These are phyloP conservation scores for Amesomyces nigricolor DNA, from an alignment of 2,329 filamentous ascomycete genomes.

Conservation along the genomic window DNA sequence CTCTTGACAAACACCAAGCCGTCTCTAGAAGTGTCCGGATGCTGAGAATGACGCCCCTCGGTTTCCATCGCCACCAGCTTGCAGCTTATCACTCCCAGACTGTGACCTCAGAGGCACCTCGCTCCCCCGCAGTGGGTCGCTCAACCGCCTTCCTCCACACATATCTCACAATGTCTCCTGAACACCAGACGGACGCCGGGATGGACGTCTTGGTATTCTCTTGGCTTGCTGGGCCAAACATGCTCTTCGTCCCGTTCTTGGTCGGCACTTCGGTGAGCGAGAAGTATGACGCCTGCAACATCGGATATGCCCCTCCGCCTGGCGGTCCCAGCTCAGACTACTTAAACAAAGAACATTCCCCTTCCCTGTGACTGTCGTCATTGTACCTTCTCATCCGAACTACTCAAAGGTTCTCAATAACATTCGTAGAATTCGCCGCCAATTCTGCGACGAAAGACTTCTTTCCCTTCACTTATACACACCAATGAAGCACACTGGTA, in stretches of 20 bases:
- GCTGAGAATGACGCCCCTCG: conserved; percentile 19
- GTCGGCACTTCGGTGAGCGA: conserved; percentile 18
- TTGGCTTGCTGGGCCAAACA: conserved; percentile 17
- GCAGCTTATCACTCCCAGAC: conserved; percentile 16
- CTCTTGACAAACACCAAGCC: conserved; percentile 4
- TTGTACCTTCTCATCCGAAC: not conserved
- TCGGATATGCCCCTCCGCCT: not conserved
- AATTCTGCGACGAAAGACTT: conserved; percentile 7
- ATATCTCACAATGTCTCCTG: conserved; percentile 4
- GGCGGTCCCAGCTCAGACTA: not conserved
- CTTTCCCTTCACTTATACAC: not conserved
- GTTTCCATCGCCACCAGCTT: conserved; percentile 18
- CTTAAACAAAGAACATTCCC: conserved; percentile 14
- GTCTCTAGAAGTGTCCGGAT: not conserved
- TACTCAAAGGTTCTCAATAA: not conserved
- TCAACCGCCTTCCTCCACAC: conserved; percentile 11
- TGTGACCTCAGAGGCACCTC: conserved; percentile 5
- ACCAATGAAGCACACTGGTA: conserved; percentile 19
- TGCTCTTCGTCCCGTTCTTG: not conserved
- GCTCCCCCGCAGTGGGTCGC: conserved; percentile 15
- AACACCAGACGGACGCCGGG: conserved; percentile 12
- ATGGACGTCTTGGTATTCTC: conserved; percentile 22
- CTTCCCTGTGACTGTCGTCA: conserved; percentile 3
- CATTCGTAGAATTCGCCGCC: conserved; percentile 8
- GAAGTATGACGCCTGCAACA: not conserved